Conservation (phyloP, 2,329 filamentous ascomycete genomes). For the Elsinoe australis region DNA sequence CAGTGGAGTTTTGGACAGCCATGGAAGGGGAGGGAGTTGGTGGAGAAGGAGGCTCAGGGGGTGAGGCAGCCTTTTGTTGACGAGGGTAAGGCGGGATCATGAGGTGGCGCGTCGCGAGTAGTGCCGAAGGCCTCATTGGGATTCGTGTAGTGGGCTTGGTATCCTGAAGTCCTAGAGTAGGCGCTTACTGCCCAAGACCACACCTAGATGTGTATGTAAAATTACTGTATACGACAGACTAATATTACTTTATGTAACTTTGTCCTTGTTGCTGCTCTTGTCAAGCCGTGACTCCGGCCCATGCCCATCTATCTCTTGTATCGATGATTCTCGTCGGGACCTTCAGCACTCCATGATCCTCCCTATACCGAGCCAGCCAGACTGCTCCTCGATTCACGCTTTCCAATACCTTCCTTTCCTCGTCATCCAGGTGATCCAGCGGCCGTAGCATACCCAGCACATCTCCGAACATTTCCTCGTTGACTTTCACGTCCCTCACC, state of each 20-base stretch:
- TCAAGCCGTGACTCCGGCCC: constrained; percentile 6
- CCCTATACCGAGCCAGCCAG: constrained; percentile 48
- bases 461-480: constrained; percentile 64
- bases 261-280: no score
- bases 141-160: no score
- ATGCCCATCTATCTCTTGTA: neutral
- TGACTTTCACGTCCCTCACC: constrained; percentile 55
- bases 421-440: constrained; percentile 31
- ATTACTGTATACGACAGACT: constrained; percentile 8
- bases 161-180: no score
- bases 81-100: constrained; percentile 19
- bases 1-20: constrained; percentile 46
- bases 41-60: constrained; percentile 30
- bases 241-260: no score
- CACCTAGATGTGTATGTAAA: neutral
- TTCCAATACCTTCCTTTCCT: constrained; percentile 53
- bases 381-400: constrained; percentile 65
- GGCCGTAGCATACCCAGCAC: constrained; percentile 54
- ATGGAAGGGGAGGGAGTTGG: constrained; percentile 27
- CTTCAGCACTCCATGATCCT: neutral
- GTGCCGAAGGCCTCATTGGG: no score
- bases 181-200: no score
- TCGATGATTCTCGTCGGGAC: constrained; percentile 4
- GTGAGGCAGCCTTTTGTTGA: constrained; percentile 24
- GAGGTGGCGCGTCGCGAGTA: no score